Base-by-base conservation (phyloP, 2,329 filamentous ascomycete genomes). In the Fusarium pininemorale region DNA sequence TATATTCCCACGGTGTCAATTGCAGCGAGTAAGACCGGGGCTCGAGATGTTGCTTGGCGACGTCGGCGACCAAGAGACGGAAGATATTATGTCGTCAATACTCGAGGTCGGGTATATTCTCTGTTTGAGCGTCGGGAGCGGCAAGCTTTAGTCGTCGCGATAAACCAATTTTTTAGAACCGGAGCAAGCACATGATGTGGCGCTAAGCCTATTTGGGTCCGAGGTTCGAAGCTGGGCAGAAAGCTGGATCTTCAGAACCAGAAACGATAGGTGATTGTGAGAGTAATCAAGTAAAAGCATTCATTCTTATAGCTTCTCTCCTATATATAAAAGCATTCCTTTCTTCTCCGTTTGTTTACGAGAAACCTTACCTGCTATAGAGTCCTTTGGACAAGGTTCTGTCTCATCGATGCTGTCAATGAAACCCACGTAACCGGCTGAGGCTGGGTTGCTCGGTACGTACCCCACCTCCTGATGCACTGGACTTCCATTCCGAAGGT, bases 81-180 rank as follows among this genome's bases (percentile, higher is more conserved):
- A 58, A 62, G 39, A 41, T 55, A 66, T 67, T 76, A 76, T 61
- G 76, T 73, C 76, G 66, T 78, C 42, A 76, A 74, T 77, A 68
- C 66, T 69, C 63, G 58, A 66, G 41, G 66, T 60, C 57, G 67
- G 59, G 26, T 68, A 54, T 58, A 66, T 68, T 65, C 56, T 70
- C 66, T 63, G 66, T 56, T 73, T 73, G 64, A 75, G 66, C 75
- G 63, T 68, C 54, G 41, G 41, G 41, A 77, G 59, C 70, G 62
- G 69, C 72, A 75, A 73, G 65, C 65, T 77, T 78, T 75, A 75
- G 69, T 70, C 66, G 69, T 78, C 70, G 77, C 74, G 63, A 76
- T 74, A 78, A 75, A 74, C 76, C 73, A 79, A 76, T 78, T 79
- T 79, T 79, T 79, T 77, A 76, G 77, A 53, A 39, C 62, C 69